Percentiles rank a stretch among this genome's conserved stretches.
These are phyloP conservation scores for Anaeromyces robustus DNA, from an alignment of 192 early-diverging fungal genomes.

Conservation along the genomic window DNA sequence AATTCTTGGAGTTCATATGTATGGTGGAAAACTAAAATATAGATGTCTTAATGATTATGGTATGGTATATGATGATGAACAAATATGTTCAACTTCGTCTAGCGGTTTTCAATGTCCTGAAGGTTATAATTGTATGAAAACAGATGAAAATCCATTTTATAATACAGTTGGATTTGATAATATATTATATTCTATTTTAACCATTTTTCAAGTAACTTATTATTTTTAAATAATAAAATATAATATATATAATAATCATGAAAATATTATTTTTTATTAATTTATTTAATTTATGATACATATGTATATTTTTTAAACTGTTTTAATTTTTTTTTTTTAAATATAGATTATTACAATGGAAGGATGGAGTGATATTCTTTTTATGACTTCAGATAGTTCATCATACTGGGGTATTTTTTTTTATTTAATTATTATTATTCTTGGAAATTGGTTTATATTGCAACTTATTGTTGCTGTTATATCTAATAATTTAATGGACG, in stretches of 20 bases:
- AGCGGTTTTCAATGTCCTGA: not conserved
- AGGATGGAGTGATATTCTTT: not conserved
- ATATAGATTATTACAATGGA: not conserved
- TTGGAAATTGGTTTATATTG: not conserved
- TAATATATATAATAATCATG: too few species aligned
- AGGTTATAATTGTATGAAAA: not conserved
- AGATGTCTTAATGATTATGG: not conserved
- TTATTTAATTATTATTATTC: not conserved
- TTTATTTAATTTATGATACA: too few species aligned
- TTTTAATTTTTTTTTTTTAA: not conserved
- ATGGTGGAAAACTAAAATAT: not conserved
- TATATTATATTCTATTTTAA: not conserved
- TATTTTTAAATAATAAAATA: too few species aligned
- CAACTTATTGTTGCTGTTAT: not conserved
- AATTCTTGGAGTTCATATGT: not conserved
- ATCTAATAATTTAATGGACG: not conserved
- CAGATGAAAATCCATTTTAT: not conserved
- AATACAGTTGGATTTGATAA: not conserved
- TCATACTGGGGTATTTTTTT: not conserved
- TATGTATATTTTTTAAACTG: too few species aligned
- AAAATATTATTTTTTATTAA: too few species aligned
- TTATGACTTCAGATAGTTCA: not conserved
- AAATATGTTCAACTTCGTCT: not conserved
- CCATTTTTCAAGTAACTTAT: not conserved
- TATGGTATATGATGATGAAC: not conserved